phyloP scores from a whole-genome alignment of 495 filamentous ascomycete genomes.

The Neohortaea acidophila region DNA sequence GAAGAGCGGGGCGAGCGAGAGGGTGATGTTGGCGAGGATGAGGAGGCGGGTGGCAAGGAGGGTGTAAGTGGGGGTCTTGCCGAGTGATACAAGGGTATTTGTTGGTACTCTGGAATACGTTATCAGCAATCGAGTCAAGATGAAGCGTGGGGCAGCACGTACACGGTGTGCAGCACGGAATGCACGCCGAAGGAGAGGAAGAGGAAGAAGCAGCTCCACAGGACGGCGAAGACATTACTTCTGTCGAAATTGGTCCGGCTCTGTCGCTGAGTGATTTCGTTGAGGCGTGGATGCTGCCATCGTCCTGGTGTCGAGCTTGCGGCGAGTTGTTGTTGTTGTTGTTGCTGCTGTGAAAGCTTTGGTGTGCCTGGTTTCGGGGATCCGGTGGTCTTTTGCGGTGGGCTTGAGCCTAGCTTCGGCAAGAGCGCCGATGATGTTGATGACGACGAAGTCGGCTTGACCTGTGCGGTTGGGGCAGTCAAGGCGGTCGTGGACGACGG shows the following conservation, averaged over 20 bases:
- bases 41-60: constrained; percentile 40
- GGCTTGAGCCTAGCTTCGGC: constrained; percentile 6
- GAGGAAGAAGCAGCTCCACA: constrained; percentile 45
- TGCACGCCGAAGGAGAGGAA: background rate
- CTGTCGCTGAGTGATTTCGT: constrained; percentile 62
- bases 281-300: constrained; percentile 72
- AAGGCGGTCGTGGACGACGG: constrained; percentile 6
- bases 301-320: constrained; percentile 43
- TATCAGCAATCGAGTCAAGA: background rate
- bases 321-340: constrained; percentile 18
- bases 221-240: constrained; percentile 46
- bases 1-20: constrained; percentile 53
- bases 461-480: background rate
- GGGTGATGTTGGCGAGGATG: constrained; percentile 48
- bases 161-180: background rate
- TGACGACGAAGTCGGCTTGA: background rate
- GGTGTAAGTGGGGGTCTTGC: constrained; percentile 25
- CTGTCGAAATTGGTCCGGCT: constrained; percentile 58
- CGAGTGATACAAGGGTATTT: too few species aligned
- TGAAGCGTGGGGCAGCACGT: background rate
- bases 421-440: constrained; percentile 3
- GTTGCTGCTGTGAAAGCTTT: constrained; percentile 24
- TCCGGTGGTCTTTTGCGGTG: background rate
- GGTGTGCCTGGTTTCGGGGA: too few species aligned
- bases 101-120: too few species aligned